Percentiles rank a stretch among this genome's conserved stretches.
phyloP scores from a whole-genome alignment of 2,329 filamentous ascomycete genomes.

The Salinomyces thailandicus region DNA sequence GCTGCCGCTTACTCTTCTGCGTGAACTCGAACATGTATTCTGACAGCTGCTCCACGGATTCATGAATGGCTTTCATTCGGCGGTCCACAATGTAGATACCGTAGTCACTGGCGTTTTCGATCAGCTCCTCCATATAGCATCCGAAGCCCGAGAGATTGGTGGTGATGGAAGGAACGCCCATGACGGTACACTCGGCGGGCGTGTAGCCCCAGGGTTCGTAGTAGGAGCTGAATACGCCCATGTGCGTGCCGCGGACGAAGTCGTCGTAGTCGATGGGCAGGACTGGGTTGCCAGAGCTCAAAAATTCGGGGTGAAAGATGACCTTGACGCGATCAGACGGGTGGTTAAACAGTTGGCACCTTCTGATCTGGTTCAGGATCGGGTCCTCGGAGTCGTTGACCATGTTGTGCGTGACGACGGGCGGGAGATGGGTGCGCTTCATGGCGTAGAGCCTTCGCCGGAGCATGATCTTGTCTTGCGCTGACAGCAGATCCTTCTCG shows the following conservation, averaged over 20 bases:
- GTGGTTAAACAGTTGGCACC: slow-evolving; percentile 95
- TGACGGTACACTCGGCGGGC: slow-evolving; percentile 93
- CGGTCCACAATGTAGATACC: slow-evolving; percentile 99
- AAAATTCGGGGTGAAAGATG: slow-evolving; percentile 94
- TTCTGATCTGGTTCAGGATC: slow-evolving; percentile 87
- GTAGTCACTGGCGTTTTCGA: slow-evolving; percentile 95
- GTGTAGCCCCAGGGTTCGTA: slow-evolving; percentile 99
- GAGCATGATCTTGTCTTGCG: slow-evolving; percentile 83
- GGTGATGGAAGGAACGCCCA: slow-evolving; percentile 97
- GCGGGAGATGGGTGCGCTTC: slow-evolving; percentile 82
- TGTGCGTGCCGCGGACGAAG: slow-evolving; percentile 91
- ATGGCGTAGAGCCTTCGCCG: slow-evolving; percentile 89
- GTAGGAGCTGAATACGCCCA: slow-evolving; percentile 94
- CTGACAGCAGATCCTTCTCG: slow-evolving; percentile 89
- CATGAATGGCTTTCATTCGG: slow-evolving; percentile 87
- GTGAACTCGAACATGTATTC: slow-evolving; percentile 91
- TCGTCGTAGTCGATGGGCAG: slow-evolving; percentile 95
- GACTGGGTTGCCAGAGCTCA: slow-evolving; percentile 91
- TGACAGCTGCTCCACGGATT: slow-evolving; percentile 90
- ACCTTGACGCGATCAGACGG: slow-evolving; percentile 92
- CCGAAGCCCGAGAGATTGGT: slow-evolving; percentile 97
- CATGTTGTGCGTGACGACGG: slow-evolving; percentile 99
- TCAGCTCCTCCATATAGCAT: slow-evolving; percentile 98
- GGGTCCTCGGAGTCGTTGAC: slow-evolving; percentile 86
- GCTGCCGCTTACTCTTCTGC: slow-evolving; percentile 84